Percentiles rank a stretch among this genome's conserved stretches.
Conservation (phyloP, 2,329 filamentous ascomycete genomes). For the Aaosphaeria arxii region DNA sequence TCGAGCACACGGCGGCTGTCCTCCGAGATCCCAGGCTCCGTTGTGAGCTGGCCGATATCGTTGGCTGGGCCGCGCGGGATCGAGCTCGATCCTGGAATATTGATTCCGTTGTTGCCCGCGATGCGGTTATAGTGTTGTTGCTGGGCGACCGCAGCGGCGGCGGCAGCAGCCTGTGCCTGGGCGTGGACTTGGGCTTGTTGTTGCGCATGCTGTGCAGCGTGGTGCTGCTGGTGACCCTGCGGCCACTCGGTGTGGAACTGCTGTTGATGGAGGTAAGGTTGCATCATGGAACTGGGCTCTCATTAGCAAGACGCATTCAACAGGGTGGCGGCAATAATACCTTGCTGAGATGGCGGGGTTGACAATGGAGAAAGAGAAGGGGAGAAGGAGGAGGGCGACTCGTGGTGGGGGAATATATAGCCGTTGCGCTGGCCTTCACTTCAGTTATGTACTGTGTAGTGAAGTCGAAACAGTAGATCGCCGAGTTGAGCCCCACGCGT, state of each 20-base stretch:
- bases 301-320: slow-evolving; percentile 18
- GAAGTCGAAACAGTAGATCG: too few relatives aligned
- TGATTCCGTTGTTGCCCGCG: slow-evolving; percentile 58
- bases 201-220: slow-evolving; percentile 40
- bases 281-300: slow-evolving; percentile 36
- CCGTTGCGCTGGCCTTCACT: too few relatives aligned
- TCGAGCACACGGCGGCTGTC: slow-evolving; percentile 90
- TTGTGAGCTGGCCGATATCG: slow-evolving; percentile 32
- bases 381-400: too few relatives aligned
- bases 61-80: slow-evolving; percentile 37
- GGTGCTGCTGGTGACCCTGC: slow-evolving; percentile 45
- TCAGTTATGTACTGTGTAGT: too few relatives aligned
- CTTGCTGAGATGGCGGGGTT: too few relatives aligned
- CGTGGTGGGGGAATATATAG: too few relatives aligned
- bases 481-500: too few relatives aligned
- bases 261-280: slow-evolving; percentile 64
- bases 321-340: slow-evolving; percentile 9
- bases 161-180: slow-evolving; percentile 51
- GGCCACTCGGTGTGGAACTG: slow-evolving; percentile 52
- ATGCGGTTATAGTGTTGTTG: slow-evolving; percentile 70
- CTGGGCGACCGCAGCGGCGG: slow-evolving; percentile 50
- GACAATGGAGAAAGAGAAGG: too few relatives aligned
- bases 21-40: slow-evolving; percentile 63
- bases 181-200: slow-evolving; percentile 19
- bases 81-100: slow-evolving; percentile 31